These are phyloP conservation scores for Trichosanthes cucumerina DNA, from an alignment of 306 rosid species.

Conservation along the genomic window DNA sequence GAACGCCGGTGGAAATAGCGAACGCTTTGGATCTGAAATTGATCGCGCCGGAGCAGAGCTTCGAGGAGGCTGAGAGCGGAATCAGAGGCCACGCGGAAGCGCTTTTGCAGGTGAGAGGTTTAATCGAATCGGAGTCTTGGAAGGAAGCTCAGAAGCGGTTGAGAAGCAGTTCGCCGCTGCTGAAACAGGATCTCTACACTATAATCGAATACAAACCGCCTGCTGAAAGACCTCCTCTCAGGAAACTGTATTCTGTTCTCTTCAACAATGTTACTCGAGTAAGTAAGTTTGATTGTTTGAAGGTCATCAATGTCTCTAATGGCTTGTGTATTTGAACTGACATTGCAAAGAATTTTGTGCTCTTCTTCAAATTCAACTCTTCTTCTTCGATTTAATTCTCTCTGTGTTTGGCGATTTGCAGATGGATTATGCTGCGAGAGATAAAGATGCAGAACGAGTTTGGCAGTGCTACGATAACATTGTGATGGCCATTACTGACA, in stretches of 20 bases:
- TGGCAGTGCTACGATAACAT: conserved; percentile 53
- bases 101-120: conserved; percentile 25
- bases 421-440: conserved; percentile 87
- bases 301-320: neutral
- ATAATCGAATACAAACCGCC: conserved; percentile 55
- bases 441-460: conserved; percentile 41
- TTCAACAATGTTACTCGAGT: conserved; percentile 40
- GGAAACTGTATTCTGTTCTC: conserved; percentile 55
- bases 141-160: conserved; percentile 40
- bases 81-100: conserved; percentile 23
- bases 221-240: conserved; percentile 43
- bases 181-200: conserved; percentile 54
- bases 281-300: neutral
- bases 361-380: neutral
- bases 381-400: neutral
- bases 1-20: conserved; percentile 17
- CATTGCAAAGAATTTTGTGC: neutral
- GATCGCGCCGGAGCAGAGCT: conserved; percentile 22
- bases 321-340: neutral
- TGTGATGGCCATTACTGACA: conserved; percentile 33
- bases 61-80: conserved; percentile 35
- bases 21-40: conserved; percentile 35
- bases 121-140: conserved; percentile 57
- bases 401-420: conserved; percentile 13
- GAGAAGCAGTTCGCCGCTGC: conserved; percentile 35